phyloP scores from a whole-genome alignment of 257 asterid genomes.

The Forsythia suspensa region DNA sequence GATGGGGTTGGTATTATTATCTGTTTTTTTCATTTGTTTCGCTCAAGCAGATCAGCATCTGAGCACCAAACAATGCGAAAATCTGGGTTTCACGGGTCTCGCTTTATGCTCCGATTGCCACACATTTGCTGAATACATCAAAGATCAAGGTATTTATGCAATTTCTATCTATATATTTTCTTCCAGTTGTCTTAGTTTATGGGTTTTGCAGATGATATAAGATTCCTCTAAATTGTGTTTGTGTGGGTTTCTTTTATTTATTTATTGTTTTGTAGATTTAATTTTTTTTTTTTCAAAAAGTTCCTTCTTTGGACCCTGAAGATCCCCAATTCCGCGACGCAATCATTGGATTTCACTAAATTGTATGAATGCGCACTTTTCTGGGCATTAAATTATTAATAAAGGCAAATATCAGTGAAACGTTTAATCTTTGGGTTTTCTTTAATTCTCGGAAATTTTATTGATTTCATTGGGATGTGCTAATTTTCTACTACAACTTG shows the following conservation, averaged over 20 bases:
- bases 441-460: neutral
- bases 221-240: neutral
- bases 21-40: slow-evolving; percentile 26
- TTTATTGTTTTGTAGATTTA: neutral
- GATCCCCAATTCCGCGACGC: neutral
- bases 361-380: too few relatives aligned
- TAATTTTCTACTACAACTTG: neutral
- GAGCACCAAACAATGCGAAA: slow-evolving; percentile 75
- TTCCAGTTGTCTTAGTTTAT: neutral
- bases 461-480: neutral
- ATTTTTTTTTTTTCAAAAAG: neutral
- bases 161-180: neutral
- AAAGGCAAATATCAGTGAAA: neutral
- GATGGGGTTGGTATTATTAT: slow-evolving; percentile 12
- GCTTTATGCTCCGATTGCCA: slow-evolving; percentile 93
- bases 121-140: slow-evolving; percentile 79
- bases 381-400: neutral
- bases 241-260: neutral
- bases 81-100: slow-evolving; percentile 79
- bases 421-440: neutral
- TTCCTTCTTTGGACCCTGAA: neutral
- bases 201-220: neutral
- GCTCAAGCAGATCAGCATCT: slow-evolving; percentile 50
- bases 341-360: neutral
- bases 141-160: slow-evolving; percentile 58